Evolutionary conservation across 2,329 filamentous ascomycete species (phyloP).

Genomic region (Albifimbria verrucaria): DNA sequence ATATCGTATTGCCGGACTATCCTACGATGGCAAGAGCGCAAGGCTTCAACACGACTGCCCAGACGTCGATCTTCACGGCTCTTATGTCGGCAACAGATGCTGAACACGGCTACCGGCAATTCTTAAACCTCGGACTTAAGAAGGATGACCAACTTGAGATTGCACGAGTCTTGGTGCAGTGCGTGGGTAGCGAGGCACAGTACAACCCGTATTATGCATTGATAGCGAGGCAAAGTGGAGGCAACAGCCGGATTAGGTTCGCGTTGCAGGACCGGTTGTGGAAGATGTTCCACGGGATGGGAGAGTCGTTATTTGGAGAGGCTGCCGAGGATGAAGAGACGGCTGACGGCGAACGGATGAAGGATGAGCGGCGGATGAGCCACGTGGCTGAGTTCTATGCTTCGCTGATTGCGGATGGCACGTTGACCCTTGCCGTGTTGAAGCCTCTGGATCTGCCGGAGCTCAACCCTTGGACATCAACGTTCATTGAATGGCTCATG

Average conservation of each 20-base stretch:
- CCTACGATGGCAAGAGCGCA: conserved; percentile 71
- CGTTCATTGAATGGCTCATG: conserved; percentile 78
- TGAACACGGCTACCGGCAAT: conserved; percentile 76
- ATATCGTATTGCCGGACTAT: conserved; percentile 61
- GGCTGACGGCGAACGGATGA: conserved; percentile 42
- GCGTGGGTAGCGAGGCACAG: conserved; percentile 73
- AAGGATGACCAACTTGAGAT: conserved; percentile 84
- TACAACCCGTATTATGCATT: conserved; percentile 95
- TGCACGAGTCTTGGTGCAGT: conserved; percentile 82
- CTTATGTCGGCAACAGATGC: conserved; percentile 83
- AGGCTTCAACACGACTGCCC: conserved; percentile 81
- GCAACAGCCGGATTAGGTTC: conserved; percentile 71
- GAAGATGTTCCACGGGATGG: conserved; percentile 80
- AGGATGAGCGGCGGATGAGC: conserved; percentile 47
- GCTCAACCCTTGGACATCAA: conserved; percentile 70
- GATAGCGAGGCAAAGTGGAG: conserved; percentile 75
- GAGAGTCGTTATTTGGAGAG: conserved; percentile 72
- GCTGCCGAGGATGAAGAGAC: conserved; percentile 55
- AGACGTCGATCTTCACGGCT: conserved; percentile 88
- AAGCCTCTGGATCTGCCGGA: conserved; percentile 77
- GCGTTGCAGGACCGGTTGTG: conserved; percentile 86
- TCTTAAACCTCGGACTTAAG: conserved; percentile 81
- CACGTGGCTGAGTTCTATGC: conserved; percentile 56
- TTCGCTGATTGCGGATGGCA: conserved; percentile 43
- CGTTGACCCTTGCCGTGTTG: conserved; percentile 45